These are phyloP conservation scores for Aureobasidium pullulans DNA, from an alignment of 2,329 filamentous ascomycete genomes.

Conservation along the genomic window DNA sequence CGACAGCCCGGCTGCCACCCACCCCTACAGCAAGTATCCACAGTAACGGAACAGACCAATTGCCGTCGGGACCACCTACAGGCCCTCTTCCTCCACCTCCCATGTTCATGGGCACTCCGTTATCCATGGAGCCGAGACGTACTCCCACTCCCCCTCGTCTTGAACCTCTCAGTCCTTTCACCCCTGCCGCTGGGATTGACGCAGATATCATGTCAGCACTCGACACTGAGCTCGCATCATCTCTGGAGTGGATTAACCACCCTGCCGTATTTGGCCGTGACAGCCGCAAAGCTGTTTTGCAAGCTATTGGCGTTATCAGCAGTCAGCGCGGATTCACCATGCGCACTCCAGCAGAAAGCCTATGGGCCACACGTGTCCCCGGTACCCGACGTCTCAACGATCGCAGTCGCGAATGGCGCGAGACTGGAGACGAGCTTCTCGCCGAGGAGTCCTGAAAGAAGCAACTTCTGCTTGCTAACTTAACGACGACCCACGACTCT, in stretches of 20 bases:
- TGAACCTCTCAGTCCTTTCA: conserved; percentile 42
- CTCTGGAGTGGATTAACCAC: conserved; percentile 95
- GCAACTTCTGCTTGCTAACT: neutral
- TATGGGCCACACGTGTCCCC: conserved; percentile 77
- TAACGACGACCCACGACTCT: conserved; percentile 7
- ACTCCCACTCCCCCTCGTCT: conserved; percentile 34
- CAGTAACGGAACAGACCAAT: neutral
- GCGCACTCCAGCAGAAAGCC: conserved; percentile 76
- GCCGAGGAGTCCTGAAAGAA: conserved; percentile 17
- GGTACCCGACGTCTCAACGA: conserved; percentile 79
- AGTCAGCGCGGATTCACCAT: conserved; percentile 92
- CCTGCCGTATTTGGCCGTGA: conserved; percentile 91
- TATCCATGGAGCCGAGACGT: conserved; percentile 20
- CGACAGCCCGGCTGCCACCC: conserved; percentile 29
- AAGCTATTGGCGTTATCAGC: conserved; percentile 93
- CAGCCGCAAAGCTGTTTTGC: conserved; percentile 88
- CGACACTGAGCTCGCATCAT: conserved; percentile 82
- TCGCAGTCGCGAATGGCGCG: conserved; percentile 83
- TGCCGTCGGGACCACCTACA: neutral
- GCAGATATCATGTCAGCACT: conserved; percentile 72
- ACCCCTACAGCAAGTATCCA: conserved; percentile 24
- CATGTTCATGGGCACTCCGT: conserved; percentile 1
- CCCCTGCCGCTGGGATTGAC: conserved; percentile 69
- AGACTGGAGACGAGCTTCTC: conserved; percentile 61
- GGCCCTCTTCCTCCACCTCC: conserved; percentile 16